Conservation (phyloP, 148 eudicot species). For the Drosera capensis region DNA sequence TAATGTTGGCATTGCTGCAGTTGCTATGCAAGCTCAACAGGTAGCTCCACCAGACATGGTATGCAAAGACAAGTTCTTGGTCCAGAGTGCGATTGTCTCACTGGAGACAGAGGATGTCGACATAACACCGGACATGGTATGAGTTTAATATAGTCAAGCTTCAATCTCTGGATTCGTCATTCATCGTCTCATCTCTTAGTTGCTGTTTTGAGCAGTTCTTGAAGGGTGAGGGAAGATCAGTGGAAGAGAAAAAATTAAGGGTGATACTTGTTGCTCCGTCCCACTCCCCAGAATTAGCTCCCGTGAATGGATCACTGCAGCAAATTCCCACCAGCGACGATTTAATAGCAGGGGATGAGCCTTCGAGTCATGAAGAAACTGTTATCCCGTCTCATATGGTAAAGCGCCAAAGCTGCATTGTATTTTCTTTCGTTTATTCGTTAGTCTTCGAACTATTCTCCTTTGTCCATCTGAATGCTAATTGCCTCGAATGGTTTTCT, state of each 20-base stretch:
- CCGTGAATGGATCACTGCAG: conserved; percentile 29
- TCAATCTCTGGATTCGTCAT: not conserved
- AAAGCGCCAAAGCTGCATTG: not conserved
- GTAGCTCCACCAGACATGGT: conserved; percentile 48
- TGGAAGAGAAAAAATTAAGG: conserved; percentile 73
- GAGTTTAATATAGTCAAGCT: conserved; percentile 3
- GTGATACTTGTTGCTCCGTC: conserved; percentile 53
- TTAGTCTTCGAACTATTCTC: not conserved
- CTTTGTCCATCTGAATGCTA: not conserved
- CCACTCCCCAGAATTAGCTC: conserved; percentile 34
- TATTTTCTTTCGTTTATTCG: not conserved
- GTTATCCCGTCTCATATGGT: conserved; percentile 7
- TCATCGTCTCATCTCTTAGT: conserved; percentile 6
- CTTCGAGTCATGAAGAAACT: conserved; percentile 6
- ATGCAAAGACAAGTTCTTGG: conserved; percentile 90
- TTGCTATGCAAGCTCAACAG: conserved; percentile 78
- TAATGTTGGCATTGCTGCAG: conserved; percentile 19
- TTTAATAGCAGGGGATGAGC: conserved; percentile 11
- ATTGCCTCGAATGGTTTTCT: not conserved
- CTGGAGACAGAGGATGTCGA: conserved; percentile 60
- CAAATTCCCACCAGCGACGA: conserved; percentile 19
- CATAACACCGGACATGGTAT: conserved; percentile 58
- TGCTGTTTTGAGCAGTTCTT: conserved; percentile 28
- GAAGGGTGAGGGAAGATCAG: conserved; percentile 33
- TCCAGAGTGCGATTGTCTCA: conserved; percentile 73